Evolutionary conservation across 192 early-diverging fungal species (phyloP), one percentile per base, ranked within the genome.

Genomic region (Rhizophagus clarus): DNA sequence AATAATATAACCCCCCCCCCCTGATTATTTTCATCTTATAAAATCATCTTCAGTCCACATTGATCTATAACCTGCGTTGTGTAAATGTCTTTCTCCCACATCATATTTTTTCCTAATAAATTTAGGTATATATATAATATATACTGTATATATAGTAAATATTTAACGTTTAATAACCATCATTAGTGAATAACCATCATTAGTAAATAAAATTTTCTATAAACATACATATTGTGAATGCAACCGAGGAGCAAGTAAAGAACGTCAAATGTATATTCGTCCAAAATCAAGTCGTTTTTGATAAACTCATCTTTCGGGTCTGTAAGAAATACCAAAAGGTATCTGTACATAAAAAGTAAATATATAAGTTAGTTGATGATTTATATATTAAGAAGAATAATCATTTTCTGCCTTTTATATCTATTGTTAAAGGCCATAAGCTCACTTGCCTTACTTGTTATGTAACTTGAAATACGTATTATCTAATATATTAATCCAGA

Each of bases 41-140:
- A 88, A 90, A 8, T 95, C 93, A 72, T 89, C 89, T 32, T 87
- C 85, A 83, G 79, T 83, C 6, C 81, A 82, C 2, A 83, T 84
- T 68, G 88, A 86, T 70, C 92, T 92, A 64, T 97, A 97, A 64
- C 97, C 98, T 2, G 94, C 91, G 78, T 99, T 97, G 68, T 91
- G 86, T n/a, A 99, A 87, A 68, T 97, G 93, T 42, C 96, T 94
- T 84, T 97, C 92, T 42, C 96, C 97, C 3, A 95, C 60, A 94
- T 85, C 91, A 95, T 98, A 83, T 95, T 96, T 83, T 99, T 94
- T 77, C 94, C 92, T 70, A 78, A 82, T 97, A 98, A 24, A 78
- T 78, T 40, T 45, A 77, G 20, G 29, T 11, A 20, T 28, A 66
- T 47, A 29, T 8, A 68, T 67, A 14, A n/a, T n/a, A n/a, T n/a